Percentiles rank a stretch among this genome's conserved stretches.
phyloP scores from a whole-genome alignment of 1,139 yeast genomes.

The Tardiomyces digboiensis region DNA sequence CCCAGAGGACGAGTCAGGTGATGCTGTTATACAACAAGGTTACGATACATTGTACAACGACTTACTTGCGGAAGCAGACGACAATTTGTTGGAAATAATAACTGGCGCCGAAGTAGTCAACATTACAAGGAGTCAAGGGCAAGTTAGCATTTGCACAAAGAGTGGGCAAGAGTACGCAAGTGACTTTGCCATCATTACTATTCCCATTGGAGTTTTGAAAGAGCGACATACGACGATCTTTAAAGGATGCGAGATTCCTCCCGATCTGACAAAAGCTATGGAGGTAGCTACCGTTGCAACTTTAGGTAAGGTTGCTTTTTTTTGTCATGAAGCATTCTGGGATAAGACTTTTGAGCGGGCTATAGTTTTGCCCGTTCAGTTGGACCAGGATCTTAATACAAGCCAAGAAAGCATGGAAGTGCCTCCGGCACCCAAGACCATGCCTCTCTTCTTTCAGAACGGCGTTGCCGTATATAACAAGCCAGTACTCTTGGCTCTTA shows the following conservation, averaged over 20 bases:
- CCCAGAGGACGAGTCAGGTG: background rate
- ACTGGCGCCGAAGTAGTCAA: background rate
- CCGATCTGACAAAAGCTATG: conserved; percentile 35
- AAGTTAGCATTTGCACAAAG: conserved; percentile 13
- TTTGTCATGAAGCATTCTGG: conserved; percentile 66
- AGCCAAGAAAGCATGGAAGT: too few relatives aligned
- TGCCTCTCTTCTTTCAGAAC: conserved; percentile 5
- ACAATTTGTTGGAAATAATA: background rate
- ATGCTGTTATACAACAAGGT: background rate
- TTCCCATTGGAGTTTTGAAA: conserved; percentile 59
- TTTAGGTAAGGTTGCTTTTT: conserved; percentile 69
- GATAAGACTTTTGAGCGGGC: conserved; percentile 2
- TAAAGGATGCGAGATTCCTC: conserved; percentile 32
- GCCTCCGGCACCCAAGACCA: background rate
- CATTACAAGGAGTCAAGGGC: background rate
- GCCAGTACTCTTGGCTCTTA: conserved; percentile 48
- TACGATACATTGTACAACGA: background rate
- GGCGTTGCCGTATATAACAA: conserved; percentile 5
- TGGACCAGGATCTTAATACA: background rate
- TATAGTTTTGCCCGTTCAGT: background rate
- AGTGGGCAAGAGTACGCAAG: conserved; percentile 18
- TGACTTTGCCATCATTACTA: conserved; percentile 57
- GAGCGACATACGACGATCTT: conserved; percentile 1
- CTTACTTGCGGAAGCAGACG: background rate
- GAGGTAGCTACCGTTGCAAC: conserved; percentile 53